Evolutionary conservation across 1,139 yeast genomes (phyloP).

Genomic region (Magnusiomyces sp.): DNA sequence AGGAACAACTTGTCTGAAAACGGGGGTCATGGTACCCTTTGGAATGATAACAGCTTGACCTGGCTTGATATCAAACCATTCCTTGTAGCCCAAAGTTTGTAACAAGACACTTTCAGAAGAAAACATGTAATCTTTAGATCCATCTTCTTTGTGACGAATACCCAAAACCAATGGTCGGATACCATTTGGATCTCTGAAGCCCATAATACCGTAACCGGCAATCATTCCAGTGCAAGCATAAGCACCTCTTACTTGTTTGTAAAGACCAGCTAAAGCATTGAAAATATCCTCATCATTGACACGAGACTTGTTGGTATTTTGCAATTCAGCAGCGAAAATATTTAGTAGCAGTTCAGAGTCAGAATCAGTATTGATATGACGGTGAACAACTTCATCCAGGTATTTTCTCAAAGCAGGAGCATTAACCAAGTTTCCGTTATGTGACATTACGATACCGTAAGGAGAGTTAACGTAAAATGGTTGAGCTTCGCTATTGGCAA

Average conservation of each 20-base stretch:
- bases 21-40: slow-evolving; percentile 60
- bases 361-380: slow-evolving; percentile 94
- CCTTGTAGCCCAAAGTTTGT: slow-evolving; percentile 82
- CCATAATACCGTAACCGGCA: slow-evolving; percentile 92
- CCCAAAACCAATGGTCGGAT: slow-evolving; percentile 87
- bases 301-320: slow-evolving; percentile 85
- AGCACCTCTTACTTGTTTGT: slow-evolving; percentile 79
- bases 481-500: slow-evolving; percentile 95
- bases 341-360: slow-evolving; percentile 88
- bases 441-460: slow-evolving; percentile 82
- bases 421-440: slow-evolving; percentile 92
- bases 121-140: slow-evolving; percentile 84
- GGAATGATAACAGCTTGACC: slow-evolving; percentile 96
- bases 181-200: slow-evolving; percentile 96
- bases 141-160: slow-evolving; percentile 59
- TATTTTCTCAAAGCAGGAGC: slow-evolving; percentile 66
- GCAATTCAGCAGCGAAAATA: slow-evolving; percentile 85
- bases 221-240: slow-evolving; percentile 92
- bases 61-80: slow-evolving; percentile 75
- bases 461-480: slow-evolving; percentile 98
- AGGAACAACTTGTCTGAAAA: slow-evolving; percentile 80
- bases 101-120: slow-evolving; percentile 94
- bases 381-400: slow-evolving; percentile 88
- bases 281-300: slow-evolving; percentile 87
- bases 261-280: slow-evolving; percentile 76